Evolutionary conservation across 768 basidiomycete species (phyloP), one percentile per base, ranked within the genome.

Genomic region (Mycena polygramma): DNA sequence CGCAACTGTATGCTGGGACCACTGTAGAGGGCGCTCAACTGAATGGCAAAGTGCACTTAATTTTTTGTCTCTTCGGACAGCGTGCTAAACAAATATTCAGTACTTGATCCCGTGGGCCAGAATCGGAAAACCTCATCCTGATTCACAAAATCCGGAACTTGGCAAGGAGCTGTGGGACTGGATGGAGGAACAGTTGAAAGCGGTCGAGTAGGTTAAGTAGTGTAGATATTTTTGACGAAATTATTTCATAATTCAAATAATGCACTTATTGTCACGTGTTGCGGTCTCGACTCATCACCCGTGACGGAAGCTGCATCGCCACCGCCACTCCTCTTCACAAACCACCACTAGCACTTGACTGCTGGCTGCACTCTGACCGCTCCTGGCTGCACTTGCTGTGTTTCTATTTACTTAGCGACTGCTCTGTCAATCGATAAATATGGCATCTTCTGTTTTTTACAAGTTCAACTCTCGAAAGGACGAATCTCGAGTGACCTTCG

Each of bases 381-480:
- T 30, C 36, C 36, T 35, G 45, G 30, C 60, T 62, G 49, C 57
- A 43, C 62, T 24, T 36, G 55, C 64, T 39, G 49, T 53, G 49
- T 36, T 59, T 69, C 72, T 74, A 48, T 74, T 69, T 76, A 75
- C 71, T 63, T 77, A 76, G 72, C 72, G 65, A 77, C 70, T 75
- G 66, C 74, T 73, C 75, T 81, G 79, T 81, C 75, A 78, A 78
- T 79, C 80, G 81, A 83, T 82, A 82, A 76, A 79, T 78, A 93
- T 93, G 94, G 90, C 94, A 77, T 97, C 96, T 78, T 96, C 95
- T 83, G 95, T 98, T 80, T 98, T 96, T 84, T 98, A 97, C 91
- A 94, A 93, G 84, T 99, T 98, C 92, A 94, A 91, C 81, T 96
- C 96, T 74, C 92, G 95, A 80, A 94, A 89, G 85, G 92, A 94